A percentile compares a stretch with the other conserved stretches of the same genome.
Evolutionary conservation across 2,329 filamentous ascomycete genomes (phyloP).

Genomic region (Apiospora rasikravindrae): DNA sequence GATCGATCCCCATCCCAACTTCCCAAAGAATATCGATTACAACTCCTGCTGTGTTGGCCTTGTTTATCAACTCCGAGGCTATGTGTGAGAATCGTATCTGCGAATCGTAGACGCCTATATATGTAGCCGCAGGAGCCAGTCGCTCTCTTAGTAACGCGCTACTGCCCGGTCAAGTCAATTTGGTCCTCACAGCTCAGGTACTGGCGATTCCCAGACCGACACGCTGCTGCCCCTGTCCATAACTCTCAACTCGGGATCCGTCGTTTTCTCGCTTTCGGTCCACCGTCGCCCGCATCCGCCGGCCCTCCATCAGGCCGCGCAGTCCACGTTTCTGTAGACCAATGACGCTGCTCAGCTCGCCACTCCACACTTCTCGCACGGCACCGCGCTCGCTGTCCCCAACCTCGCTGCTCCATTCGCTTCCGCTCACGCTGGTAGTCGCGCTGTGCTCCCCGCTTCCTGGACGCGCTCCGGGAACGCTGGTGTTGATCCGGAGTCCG

Average conservation of each 20-base stretch:
- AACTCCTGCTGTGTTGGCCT: not conserved
- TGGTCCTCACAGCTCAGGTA: not conserved
- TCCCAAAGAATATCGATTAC: constrained; percentile 16
- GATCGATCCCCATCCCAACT: not conserved
- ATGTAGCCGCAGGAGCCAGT: not conserved
- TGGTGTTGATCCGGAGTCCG: constrained; percentile 57
- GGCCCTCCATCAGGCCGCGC: constrained; percentile 91
- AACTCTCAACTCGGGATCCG: constrained; percentile 4
- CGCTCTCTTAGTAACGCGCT: not conserved
- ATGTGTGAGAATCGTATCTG: not conserved
- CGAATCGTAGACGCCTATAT: constrained; percentile 5
- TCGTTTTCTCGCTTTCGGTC: constrained; percentile 39
- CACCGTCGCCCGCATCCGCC: constrained; percentile 64
- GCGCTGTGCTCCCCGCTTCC: constrained; percentile 57
- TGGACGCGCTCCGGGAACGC: constrained; percentile 53
- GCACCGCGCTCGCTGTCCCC: constrained; percentile 45
- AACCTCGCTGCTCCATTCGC: constrained; percentile 49
- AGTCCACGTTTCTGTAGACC: constrained; percentile 93
- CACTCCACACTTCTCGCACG: constrained; percentile 75
- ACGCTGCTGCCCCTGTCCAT: not conserved
- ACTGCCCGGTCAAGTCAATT: not conserved
- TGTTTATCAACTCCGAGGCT: constrained; percentile 1
- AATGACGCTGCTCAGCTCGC: constrained; percentile 86
- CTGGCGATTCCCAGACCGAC: constrained; percentile 19
- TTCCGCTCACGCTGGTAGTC: constrained; percentile 56